phyloP scores from a whole-genome alignment of 2,329 filamentous ascomycete species.

The Fusarium napiforme region DNA sequence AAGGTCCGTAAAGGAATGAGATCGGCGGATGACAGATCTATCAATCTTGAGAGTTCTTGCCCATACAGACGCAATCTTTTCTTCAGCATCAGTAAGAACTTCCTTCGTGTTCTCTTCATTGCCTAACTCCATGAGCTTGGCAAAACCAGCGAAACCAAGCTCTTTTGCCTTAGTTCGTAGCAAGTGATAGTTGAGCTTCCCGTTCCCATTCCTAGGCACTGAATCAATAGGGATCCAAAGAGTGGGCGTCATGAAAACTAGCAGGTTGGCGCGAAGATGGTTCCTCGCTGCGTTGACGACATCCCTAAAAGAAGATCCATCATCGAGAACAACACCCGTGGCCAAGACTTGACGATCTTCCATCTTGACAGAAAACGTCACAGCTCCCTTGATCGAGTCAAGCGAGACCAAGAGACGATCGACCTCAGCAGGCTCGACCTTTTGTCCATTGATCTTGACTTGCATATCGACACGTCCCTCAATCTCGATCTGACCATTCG shows the following conservation, averaged over 20 bases:
- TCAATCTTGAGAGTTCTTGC: not conserved
- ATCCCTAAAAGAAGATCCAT: not conserved
- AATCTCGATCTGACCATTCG: slow-evolving; percentile 30
- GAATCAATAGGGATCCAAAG: slow-evolving; percentile 36
- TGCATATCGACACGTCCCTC: slow-evolving; percentile 40
- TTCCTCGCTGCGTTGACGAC: not conserved
- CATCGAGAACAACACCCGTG: not conserved
- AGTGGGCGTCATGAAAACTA: slow-evolving; percentile 41
- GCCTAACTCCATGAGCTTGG: not conserved
- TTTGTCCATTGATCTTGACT: slow-evolving; percentile 41
- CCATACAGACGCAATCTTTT: not conserved
- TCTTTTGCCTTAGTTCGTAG: not conserved
- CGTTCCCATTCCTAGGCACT: slow-evolving; percentile 40
- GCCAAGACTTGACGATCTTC: not conserved
- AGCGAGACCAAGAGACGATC: not conserved
- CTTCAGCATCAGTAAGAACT: not conserved
- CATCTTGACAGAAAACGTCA: slow-evolving; percentile 10
- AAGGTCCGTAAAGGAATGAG: slow-evolving; percentile 6
- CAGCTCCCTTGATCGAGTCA: not conserved
- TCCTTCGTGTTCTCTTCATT: not conserved
- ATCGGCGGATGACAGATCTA: not conserved
- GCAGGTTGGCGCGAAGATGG: slow-evolving; percentile 13
- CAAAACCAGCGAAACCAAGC: not conserved
- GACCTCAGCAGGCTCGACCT: slow-evolving; percentile 25
- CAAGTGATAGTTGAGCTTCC: slow-evolving; percentile 37